Conservation (phyloP, 2,329 filamentous ascomycete genomes). For the Huntiella moniliformis region DNA sequence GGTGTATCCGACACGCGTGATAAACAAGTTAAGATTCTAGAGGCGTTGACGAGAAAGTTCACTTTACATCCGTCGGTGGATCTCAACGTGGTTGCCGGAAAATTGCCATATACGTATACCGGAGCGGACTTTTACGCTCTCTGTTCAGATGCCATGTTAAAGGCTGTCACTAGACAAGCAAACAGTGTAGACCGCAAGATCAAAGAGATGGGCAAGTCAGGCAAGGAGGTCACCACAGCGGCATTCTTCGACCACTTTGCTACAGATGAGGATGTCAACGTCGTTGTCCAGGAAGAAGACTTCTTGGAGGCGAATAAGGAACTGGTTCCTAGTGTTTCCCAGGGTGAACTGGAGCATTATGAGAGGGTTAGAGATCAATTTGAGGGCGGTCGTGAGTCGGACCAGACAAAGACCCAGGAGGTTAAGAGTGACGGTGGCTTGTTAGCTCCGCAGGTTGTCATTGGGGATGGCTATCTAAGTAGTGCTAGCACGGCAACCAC, state of each 20-base stretch:
- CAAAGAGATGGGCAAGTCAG: slow-evolving; percentile 32
- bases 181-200: slow-evolving; percentile 71
- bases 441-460: background rate
- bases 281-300: slow-evolving; percentile 77
- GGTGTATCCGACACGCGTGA: slow-evolving; percentile 93
- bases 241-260: slow-evolving; percentile 94
- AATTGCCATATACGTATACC: slow-evolving; percentile 86
- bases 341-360: slow-evolving; percentile 82
- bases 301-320: slow-evolving; percentile 69
- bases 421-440: background rate
- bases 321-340: slow-evolving; percentile 82
- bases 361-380: slow-evolving; percentile 67
- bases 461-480: slow-evolving; percentile 4
- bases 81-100: slow-evolving; percentile 51
- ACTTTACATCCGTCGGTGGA: slow-evolving; percentile 64
- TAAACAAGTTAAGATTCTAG: slow-evolving; percentile 85
- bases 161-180: slow-evolving; percentile 85
- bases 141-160: slow-evolving; percentile 96
- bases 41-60: slow-evolving; percentile 93
- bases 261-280: slow-evolving; percentile 60
- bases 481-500: slow-evolving; percentile 7
- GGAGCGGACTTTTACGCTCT: slow-evolving; percentile 94
- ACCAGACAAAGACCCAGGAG: slow-evolving; percentile 9
- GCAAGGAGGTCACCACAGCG: slow-evolving; percentile 53
- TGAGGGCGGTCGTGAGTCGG: slow-evolving; percentile 36